Base-by-base conservation (phyloP, 352 stramenopile species). In the Pythium volutum region DNA sequence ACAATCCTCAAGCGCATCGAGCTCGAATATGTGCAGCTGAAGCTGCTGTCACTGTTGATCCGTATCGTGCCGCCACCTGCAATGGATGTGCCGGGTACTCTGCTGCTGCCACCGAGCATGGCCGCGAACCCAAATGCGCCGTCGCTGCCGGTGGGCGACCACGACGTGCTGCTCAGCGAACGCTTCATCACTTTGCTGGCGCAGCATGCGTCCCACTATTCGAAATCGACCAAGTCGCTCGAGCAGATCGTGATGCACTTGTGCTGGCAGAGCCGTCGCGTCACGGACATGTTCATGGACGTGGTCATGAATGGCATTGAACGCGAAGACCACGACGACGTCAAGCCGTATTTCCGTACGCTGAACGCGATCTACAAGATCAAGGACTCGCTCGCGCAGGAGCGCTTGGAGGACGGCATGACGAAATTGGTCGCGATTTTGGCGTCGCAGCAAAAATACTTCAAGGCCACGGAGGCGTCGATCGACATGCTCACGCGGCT, bases 301-400 rank as follows among this genome's bases (percentile, higher is more conserved):
- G 77, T 64, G 20, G 82, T 96, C 55, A 76, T 88, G 54, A 66
- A 81, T 33, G 85, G 81, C n/a, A 85, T 96, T 15, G 79, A 94
- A 58, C 63, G 67, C 27, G 77, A 92, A 51, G 85, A 96, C 57
- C 81, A 95, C 54, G 81, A 95, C 29, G 84, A 94, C 42, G 74
- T 96, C 47, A 96, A 96, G 47, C 70, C 85, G n/a, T 95, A 89
- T 45, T 95, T 96, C 58, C 87, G 87, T 14, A 90, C 84, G n/a
- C 57, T 96, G 7, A 91, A 88, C 36, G 77, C 84, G 52, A 55
- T 96, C 12, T 63, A 94, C 20, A 93, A 91, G 59, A 74, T 93
- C 27, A 77, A 81, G 15, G 85, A 95, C 66, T 87, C 77, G 12
- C 67, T 94, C 9, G 67, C 79, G 12, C 48, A 29, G 2, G 78